Conservation (phyloP, 441 rosid genomes). For the Pelargonium citronellum region DNA sequence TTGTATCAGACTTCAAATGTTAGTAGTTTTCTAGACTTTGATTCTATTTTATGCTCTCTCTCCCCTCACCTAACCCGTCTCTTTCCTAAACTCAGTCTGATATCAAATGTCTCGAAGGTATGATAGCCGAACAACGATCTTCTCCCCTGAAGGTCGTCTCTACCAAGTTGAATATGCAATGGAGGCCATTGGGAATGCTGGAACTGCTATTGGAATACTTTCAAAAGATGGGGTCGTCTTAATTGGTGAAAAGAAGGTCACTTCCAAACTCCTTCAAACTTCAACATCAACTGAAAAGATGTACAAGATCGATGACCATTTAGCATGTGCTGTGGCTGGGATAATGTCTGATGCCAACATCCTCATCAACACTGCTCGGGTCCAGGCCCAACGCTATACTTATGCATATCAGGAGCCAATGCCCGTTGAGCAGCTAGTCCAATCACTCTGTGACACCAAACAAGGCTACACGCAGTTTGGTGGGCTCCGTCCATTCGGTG, state of each 20-base stretch:
- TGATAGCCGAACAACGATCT: constrained; percentile 95
- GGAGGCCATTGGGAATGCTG: constrained; percentile 97
- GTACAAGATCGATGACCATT: constrained; percentile 95
- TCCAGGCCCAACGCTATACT: constrained; percentile 86
- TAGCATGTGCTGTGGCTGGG: constrained; percentile 91
- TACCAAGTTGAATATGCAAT: constrained; percentile 95
- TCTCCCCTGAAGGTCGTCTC: constrained; percentile 98
- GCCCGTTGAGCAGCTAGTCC: constrained; percentile 95
- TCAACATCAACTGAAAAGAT: constrained; percentile 85
- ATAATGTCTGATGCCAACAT: constrained; percentile 97
- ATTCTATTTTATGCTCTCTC: background rate
- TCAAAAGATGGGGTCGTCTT: constrained; percentile 82
- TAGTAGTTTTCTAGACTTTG: background rate
- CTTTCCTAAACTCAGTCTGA: background rate
- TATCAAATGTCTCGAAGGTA: constrained; percentile 76
- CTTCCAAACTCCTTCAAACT: constrained; percentile 85
- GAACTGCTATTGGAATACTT: constrained; percentile 75
- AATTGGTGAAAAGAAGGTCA: constrained; percentile 93
- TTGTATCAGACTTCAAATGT: too few species aligned
- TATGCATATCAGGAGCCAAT: constrained; percentile 91
- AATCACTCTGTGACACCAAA: constrained; percentile 88
- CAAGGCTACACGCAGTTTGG: constrained; percentile 99
- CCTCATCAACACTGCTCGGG: constrained; percentile 82
- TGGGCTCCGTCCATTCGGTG: constrained; percentile 93
- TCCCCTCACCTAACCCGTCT: too few species aligned